Base-by-base conservation (phyloP, 495 filamentous ascomycete species). In the Penicillium soppii region DNA sequence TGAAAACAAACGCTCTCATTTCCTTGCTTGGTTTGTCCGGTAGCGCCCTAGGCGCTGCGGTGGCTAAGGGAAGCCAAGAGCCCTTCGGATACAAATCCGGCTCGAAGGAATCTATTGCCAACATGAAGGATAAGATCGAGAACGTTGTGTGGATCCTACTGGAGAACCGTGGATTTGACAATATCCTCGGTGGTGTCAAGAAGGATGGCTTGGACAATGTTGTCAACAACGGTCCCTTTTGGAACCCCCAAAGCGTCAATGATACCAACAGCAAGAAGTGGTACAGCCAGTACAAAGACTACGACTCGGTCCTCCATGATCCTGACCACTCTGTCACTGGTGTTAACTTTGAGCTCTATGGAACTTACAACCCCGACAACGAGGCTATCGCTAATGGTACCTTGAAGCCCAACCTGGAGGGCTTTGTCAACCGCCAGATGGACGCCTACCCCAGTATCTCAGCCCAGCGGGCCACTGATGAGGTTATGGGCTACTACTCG, bases 401-500 rank as follows among this genome's bases (percentile, higher is more conserved):
- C 33, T 53, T 73, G 35, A 63, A 53, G 32, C 42, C 67, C 29
- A 67, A 56, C 51, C 67, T 75, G 47, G 52, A 70, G 12, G 76
- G 78, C 37, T 81, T 81, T 51, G 67, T 78, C n/a, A 55, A 75
- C 30, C 73, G 75, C 53, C 78, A 81, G 54, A 49, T 72, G 41
- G 46, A 54, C 9, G 29, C 47, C 0, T 75, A 74, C 59, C 52
- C 51, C 3, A 47, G 40, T 22, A 63, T 63, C 38, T 65, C 65
- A 16, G 54, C 68, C 41, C 57, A 70, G 39, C 69, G 65, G 16
- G 63, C 65, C 33, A 65, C 69, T 16, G 62, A 63, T 20, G 67
- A 80, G 61, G 76, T 74, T 15, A 69, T 82, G 59, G 70, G 74
- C 45, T 80, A 79, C 66, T 80, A 79, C 57, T 73, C 76, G 20